phyloP scores from a whole-genome alignment of 108 stramenopile genomes.

The Conticribra weissflogii region DNA sequence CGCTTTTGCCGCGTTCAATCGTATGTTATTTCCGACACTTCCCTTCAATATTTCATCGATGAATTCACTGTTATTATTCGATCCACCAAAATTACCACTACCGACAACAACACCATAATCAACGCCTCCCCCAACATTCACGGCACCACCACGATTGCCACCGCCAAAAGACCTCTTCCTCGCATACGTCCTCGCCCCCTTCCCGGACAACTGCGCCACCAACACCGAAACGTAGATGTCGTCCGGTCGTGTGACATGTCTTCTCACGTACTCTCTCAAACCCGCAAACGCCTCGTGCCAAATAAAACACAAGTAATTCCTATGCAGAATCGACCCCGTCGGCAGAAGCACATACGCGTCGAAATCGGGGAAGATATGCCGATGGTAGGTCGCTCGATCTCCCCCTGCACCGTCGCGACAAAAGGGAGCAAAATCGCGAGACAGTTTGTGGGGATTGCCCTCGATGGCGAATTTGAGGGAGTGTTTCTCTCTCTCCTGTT shows the following conservation, averaged over 20 bases:
- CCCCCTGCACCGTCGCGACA: constrained; percentile 30
- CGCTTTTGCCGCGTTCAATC: not conserved
- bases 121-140: too few species aligned
- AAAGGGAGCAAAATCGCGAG: constrained; percentile 1
- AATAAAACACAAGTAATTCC: constrained; percentile 70
- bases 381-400: constrained; percentile 56
- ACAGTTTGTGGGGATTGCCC: not conserved
- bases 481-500: constrained; percentile 19
- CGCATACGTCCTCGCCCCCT: constrained; percentile 59
- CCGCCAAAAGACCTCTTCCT: constrained; percentile 6
- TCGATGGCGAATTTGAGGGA: constrained; percentile 33
- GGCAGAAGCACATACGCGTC: constrained; percentile 56
- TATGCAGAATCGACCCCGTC: constrained; percentile 42
- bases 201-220: constrained; percentile 61
- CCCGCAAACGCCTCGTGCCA: constrained; percentile 77
- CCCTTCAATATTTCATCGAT: too few species aligned
- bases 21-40: not conserved
- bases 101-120: too few species aligned
- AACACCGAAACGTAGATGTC: constrained; percentile 71
- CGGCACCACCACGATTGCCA: too few species aligned
- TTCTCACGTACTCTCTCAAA: constrained; percentile 55
- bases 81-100: too few species aligned
- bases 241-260: constrained; percentile 78
- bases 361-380: constrained; percentile 61
- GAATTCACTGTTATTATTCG: too few species aligned